Conservation (phyloP, 257 asterid genomes). For the Mentha longifolia region DNA sequence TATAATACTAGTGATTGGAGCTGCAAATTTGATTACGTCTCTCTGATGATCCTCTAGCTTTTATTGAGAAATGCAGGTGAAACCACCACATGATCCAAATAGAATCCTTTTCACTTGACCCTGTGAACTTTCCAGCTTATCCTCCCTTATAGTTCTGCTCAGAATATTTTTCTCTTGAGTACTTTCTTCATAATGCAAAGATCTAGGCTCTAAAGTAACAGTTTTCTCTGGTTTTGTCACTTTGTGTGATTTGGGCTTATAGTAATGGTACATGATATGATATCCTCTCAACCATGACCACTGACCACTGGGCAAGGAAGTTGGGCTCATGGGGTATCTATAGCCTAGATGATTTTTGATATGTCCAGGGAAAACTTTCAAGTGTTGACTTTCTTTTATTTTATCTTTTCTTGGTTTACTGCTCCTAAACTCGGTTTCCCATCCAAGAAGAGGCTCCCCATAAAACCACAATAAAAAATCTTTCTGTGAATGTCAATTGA, state of each 20-base stretch:
- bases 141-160: constrained; percentile 20
- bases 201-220: not conserved
- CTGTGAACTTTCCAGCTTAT: constrained; percentile 9
- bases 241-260: not conserved
- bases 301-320: constrained; percentile 14
- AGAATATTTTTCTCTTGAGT: not conserved
- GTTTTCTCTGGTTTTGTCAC: not conserved
- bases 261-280: constrained; percentile 16
- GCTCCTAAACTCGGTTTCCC: not conserved
- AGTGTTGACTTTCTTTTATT: constrained; percentile 11
- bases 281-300: constrained; percentile 6
- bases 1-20: not conserved
- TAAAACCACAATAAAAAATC: constrained; percentile 19
- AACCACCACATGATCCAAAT: not conserved
- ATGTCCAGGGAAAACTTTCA: not conserved
- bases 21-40: not conserved
- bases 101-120: not conserved
- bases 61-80: not conserved
- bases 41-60: not conserved
- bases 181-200: constrained; percentile 2
- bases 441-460: not conserved
- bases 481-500: constrained; percentile 13
- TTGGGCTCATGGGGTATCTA: not conserved
- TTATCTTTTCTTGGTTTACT: constrained; percentile 6
- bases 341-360: not conserved